Percentiles rank a stretch among this genome's conserved stretches.
Conservation (phyloP, 257 asterid genomes). For the Nemophila menziesii region DNA sequence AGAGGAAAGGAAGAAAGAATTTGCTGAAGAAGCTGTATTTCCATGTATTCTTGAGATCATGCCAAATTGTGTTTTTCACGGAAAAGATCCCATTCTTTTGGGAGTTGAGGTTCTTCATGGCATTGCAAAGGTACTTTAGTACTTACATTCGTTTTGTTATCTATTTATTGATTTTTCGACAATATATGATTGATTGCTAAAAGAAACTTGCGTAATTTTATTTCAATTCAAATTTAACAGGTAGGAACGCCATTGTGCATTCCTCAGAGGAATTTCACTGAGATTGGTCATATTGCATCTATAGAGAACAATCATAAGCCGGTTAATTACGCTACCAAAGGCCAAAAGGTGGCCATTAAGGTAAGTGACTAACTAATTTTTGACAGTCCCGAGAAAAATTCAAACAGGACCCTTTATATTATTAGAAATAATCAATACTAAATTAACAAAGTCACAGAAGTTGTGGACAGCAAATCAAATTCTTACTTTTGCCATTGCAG, state of each 20-base stretch:
- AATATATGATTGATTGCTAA: background rate
- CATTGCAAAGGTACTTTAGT: slow-evolving; percentile 48
- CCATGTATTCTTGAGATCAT: slow-evolving; percentile 90
- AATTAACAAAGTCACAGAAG: too few relatives aligned
- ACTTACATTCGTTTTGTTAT: slow-evolving; percentile 1
- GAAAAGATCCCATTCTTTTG: slow-evolving; percentile 93
- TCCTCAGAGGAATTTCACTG: slow-evolving; percentile 71
- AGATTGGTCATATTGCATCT: slow-evolving; percentile 82
- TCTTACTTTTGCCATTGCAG: slow-evolving; percentile 24
- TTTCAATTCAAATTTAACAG: slow-evolving; percentile 8
- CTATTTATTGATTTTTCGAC: too few relatives aligned
- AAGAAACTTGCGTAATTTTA: background rate
- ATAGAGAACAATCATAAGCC: slow-evolving; percentile 85
- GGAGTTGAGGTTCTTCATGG: slow-evolving; percentile 91
- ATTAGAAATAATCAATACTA: too few relatives aligned
- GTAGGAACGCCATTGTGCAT: slow-evolving; percentile 77
- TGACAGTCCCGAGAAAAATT: too few relatives aligned
- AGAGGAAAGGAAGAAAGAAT: slow-evolving; percentile 92
- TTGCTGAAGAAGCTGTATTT: slow-evolving; percentile 87
- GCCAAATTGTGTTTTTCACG: slow-evolving; percentile 74
- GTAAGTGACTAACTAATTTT: slow-evolving; percentile 21
- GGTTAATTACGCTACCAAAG: slow-evolving; percentile 83
- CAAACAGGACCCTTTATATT: too few relatives aligned
- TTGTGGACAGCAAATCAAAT: too few relatives aligned
- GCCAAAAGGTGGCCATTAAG: slow-evolving; percentile 90